These are phyloP conservation scores for Ophiostoma sp. DNA, from an alignment of 2,329 filamentous ascomycete species.

Conservation along the genomic window DNA sequence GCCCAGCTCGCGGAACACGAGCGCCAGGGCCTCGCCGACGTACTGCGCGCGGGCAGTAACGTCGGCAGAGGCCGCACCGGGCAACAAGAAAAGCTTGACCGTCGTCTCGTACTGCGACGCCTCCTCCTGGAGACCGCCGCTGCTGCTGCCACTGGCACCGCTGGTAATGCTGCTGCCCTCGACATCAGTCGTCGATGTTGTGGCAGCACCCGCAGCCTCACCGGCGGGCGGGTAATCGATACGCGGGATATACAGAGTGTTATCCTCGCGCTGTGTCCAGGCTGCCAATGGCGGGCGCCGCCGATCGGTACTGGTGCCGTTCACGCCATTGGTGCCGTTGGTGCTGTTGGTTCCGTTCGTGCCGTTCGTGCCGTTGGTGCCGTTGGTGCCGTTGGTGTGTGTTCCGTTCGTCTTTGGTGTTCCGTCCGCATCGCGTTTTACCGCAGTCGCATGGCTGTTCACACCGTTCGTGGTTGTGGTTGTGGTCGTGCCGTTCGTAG, in stretches of 20 bases:
- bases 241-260: conserved; percentile 72
- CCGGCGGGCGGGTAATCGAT: conserved; percentile 62
- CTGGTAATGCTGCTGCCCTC: conserved; percentile 16
- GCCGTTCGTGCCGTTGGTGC: conserved; percentile 10
- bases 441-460: not conserved
- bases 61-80: conserved; percentile 62
- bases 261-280: conserved; percentile 69
- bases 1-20: conserved; percentile 79
- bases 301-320: conserved; percentile 27
- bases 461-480: not conserved
- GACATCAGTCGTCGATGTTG: not conserved
- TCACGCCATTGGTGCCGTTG: not conserved
- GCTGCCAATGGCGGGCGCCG: conserved; percentile 40
- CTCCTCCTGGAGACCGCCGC: conserved; percentile 66
- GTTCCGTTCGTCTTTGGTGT: not conserved
- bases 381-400: not conserved
- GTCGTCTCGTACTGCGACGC: conserved; percentile 87
- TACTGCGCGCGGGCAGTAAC: conserved; percentile 64
- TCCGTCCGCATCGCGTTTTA: not conserved
- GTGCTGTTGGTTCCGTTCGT: conserved; percentile 3
- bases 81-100: conserved; percentile 91
- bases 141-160: conserved; percentile 21
- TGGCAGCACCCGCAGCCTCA: not conserved
- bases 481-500: not conserved
- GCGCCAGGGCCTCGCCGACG: conserved; percentile 72